Base-by-base conservation (phyloP, 371 early-diverging fungal genomes). In the Apophysomyces trapeziformis region DNA sequence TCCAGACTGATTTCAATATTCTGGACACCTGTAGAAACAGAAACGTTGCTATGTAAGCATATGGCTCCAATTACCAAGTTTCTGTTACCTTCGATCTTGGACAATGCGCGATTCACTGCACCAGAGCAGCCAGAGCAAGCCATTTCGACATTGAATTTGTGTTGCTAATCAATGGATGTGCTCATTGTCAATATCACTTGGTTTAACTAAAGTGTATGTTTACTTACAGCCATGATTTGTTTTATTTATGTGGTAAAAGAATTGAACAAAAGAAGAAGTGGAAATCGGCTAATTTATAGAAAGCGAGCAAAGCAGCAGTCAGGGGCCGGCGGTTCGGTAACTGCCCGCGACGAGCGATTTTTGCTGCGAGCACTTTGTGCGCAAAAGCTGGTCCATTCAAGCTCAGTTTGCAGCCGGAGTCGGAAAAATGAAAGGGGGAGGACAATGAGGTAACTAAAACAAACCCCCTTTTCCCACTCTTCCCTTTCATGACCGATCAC, bases 61-160 rank as follows among this genome's bases (percentile, higher is more conserved):
- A n/a, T 44, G 58, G 36, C 41, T 13, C 39, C 9, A 18, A 63
- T 54, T 44, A 12, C 16, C 36, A 9, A 9, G 18, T 59, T 12
- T 35, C 7, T 21, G 46, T 65, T 87, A 85, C 85, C 83, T 50
- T 80, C 75, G 32, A 90, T 81, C 72, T 86, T 88, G 58, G 57
- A 63, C 66, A 95, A 77, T 35, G 91, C 92, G 36, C 89, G 82
- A 66, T 81, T 84, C 38, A 95, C 93, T 44, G 94, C 93, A 68
- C 85, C 85, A 41, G 87, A 85, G 83, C 95, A 95, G 46, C 95
- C 95, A 57, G 79, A 69, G 85, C 95, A 93, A 73, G 89, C 74
- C 93, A 95, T 95, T 70, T 71, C 88, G 66, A 95, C 95, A 46
- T 87, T 89, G 85, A 85, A 94, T 47, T 75, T 87, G 85, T 90